These are phyloP conservation scores for Apiotrichum gracile DNA, from an alignment of 1,284 basidiomycete species.

Conservation along the genomic window DNA sequence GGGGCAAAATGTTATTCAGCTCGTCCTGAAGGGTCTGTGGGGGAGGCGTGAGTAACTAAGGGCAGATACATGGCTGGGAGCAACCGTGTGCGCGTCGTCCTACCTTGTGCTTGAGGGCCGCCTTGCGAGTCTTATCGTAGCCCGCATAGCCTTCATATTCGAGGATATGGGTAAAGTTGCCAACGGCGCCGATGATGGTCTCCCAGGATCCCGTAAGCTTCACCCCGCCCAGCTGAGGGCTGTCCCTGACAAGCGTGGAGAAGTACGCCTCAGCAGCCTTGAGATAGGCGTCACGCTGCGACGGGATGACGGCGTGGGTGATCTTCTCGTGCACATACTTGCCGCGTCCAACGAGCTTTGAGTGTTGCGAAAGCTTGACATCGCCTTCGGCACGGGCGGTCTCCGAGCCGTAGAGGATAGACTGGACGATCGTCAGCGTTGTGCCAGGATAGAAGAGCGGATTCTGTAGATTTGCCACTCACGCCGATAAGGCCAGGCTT, in stretches of 20 bases:
- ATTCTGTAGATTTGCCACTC: neutral
- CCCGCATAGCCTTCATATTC: conserved; percentile 87
- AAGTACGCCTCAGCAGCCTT: conserved; percentile 78
- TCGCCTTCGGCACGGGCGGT: conserved; percentile 78
- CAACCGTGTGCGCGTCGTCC: conserved; percentile 2
- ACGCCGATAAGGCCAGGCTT: conserved; percentile 1
- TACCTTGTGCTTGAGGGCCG: conserved; percentile 27
- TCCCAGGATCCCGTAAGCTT: conserved; percentile 91
- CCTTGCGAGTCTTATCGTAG: conserved; percentile 54
- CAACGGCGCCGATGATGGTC: conserved; percentile 72
- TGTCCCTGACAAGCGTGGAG: conserved; percentile 63
- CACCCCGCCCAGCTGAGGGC: conserved; percentile 58
- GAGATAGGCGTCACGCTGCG: conserved; percentile 72
- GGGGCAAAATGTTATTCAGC: conserved; percentile 58
- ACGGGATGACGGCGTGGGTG: conserved; percentile 77
- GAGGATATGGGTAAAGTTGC: conserved; percentile 65
- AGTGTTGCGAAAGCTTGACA: conserved; percentile 65
- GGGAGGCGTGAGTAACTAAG: neutral
- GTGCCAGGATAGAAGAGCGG: neutral
- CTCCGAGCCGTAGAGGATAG: conserved; percentile 67
- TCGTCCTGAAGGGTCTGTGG: conserved; percentile 11
- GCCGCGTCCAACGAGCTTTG: conserved; percentile 72
- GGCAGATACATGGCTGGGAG: neutral
- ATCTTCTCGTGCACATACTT: conserved; percentile 77
- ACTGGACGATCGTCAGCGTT: conserved; percentile 37